Conservation (phyloP, 495 filamentous ascomycete genomes). For the Terfezia boudieri region DNA sequence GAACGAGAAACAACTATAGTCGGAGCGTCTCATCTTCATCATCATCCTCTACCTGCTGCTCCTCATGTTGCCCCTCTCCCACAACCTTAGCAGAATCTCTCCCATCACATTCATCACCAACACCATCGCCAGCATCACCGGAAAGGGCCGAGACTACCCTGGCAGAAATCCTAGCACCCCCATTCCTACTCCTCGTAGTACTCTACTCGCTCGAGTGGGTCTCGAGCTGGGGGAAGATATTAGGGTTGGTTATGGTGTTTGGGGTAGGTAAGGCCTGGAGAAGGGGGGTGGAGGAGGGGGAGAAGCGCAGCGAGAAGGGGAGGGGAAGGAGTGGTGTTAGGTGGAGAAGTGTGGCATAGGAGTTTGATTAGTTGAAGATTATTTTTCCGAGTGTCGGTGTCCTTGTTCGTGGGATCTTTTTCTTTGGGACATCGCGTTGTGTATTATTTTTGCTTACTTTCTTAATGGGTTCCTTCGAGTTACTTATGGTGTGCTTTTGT, state of each 20-base stretch:
- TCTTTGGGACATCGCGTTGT: no score
- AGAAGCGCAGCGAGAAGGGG: background rate
- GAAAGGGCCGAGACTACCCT: background rate
- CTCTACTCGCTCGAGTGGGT: background rate
- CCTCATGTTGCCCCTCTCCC: background rate
- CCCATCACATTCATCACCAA: background rate
- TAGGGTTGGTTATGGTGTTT: background rate
- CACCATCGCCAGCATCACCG: background rate
- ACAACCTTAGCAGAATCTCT: background rate
- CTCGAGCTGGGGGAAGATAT: background rate
- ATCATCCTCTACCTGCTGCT: background rate
- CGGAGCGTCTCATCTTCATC: background rate
- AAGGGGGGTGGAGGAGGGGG: background rate
- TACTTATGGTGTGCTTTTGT: no score
- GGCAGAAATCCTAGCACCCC: background rate
- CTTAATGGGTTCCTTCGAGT: no score
- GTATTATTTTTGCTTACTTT: no score
- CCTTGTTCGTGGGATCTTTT: no score
- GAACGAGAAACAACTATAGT: no score
- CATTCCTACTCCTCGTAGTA: background rate
- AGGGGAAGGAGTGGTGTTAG: background rate
- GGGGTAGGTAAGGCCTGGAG: background rate
- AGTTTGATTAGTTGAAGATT: no score
- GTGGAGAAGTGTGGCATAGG: background rate
- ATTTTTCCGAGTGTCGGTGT: no score